Conservation (phyloP, 305 asterid genomes). For the Solanum hybrid region DNA sequence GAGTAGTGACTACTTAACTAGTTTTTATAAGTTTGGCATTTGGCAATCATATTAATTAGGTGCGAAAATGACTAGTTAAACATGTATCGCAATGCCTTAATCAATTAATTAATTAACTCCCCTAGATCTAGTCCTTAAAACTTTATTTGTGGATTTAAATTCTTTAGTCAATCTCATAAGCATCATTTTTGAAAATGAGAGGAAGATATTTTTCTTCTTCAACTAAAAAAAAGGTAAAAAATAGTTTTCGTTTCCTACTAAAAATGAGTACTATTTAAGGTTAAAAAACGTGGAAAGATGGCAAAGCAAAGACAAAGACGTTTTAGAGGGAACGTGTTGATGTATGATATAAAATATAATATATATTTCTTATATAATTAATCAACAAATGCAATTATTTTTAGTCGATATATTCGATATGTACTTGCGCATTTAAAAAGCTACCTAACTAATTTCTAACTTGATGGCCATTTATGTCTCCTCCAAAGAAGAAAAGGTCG, state of each 20-base stretch:
- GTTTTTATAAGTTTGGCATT: neutral
- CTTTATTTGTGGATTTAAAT: neutral
- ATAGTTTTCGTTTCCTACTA: neutral
- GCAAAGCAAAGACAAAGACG: neutral
- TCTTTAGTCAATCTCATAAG: neutral
- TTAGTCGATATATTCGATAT: too few species aligned
- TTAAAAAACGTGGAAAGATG: neutral
- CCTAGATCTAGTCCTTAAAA: neutral
- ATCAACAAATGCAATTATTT: too few species aligned
- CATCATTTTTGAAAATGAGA: neutral
- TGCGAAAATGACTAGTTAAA: neutral
- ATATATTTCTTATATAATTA: too few species aligned
- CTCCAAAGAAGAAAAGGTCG: neutral
- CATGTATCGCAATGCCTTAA: neutral
- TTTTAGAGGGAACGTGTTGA: neutral
- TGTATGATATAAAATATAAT: neutral
- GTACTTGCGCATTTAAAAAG: neutral
- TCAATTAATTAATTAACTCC: neutral
- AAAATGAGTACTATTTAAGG: neutral
- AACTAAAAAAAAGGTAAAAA: neutral
- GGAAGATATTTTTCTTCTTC: neutral
- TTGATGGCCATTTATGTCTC: neutral
- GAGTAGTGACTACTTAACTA: neutral
- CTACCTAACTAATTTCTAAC: neutral
- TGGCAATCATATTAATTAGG: conserved; percentile 6